These are phyloP conservation scores for Hypomontagnella submonticulosa DNA, from an alignment of 495 filamentous ascomycete genomes.

Conservation along the genomic window DNA sequence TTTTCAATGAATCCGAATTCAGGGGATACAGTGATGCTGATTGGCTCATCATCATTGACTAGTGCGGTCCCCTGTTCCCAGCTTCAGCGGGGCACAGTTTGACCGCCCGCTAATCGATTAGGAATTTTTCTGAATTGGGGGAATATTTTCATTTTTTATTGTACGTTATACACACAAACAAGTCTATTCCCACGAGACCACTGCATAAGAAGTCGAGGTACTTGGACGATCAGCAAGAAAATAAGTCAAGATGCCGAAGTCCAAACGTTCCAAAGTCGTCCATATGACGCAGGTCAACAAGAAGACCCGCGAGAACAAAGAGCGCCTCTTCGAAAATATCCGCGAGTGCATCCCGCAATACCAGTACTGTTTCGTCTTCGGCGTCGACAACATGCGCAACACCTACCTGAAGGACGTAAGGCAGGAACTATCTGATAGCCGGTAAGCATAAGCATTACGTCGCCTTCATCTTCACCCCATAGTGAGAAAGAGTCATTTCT, in stretches of 20 bases:
- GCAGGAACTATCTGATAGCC: constrained; percentile 81
- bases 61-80: constrained; percentile 6
- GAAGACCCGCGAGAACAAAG: constrained; percentile 87
- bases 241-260: constrained; percentile 83
- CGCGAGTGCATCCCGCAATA: constrained; percentile 86
- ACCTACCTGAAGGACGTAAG: constrained; percentile 94
- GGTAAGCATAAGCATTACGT: too few species aligned
- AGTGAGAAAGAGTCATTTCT: background rate
- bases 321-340: constrained; percentile 87
- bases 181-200: constrained; percentile 1
- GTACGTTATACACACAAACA: constrained; percentile 1
- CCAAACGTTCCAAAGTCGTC: constrained; percentile 89
- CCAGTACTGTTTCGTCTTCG: constrained; percentile 91
- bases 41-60: background rate
- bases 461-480: background rate
- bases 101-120: constrained; percentile 40
- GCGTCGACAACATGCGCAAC: constrained; percentile 98
- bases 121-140: constrained; percentile 29
- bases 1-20: too few species aligned
- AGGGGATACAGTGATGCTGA: too few species aligned
- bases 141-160: constrained; percentile 11
- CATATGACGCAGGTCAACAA: constrained; percentile 90
- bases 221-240: background rate
- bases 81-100: constrained; percentile 24
- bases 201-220: background rate